Conservation (phyloP, 2,329 filamentous ascomycete species). For the Scleromitrula shiraiana region DNA sequence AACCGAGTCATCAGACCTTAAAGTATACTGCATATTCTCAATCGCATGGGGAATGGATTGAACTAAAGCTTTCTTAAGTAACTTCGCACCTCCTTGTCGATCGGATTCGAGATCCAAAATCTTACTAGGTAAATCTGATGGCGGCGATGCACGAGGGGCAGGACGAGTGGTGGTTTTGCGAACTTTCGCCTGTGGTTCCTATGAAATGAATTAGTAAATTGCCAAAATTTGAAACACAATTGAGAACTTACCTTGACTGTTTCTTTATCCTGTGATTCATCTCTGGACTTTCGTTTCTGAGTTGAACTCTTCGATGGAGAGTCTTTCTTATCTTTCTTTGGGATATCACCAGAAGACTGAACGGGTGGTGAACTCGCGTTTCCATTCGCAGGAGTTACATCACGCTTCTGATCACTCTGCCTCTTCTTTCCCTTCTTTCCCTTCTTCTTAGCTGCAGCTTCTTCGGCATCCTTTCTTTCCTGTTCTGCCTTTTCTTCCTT, state of each 20-base stretch:
- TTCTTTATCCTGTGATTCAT: constrained; percentile 45
- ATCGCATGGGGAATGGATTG: constrained; percentile 58
- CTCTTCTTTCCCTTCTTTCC: constrained; percentile 56
- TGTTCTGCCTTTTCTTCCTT: constrained; percentile 51
- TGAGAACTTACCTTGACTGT: constrained; percentile 38
- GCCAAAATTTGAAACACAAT: constrained; percentile 5
- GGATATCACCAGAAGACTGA: constrained; percentile 1
- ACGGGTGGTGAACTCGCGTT: constrained; percentile 25
- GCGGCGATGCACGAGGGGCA: constrained; percentile 28
- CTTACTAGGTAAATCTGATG: constrained; percentile 40
- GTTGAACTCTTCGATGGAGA: constrained; percentile 21
- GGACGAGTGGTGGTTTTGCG: constrained; percentile 47
- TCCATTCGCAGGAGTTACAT: constrained; percentile 34
- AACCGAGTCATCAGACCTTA: constrained; percentile 55
- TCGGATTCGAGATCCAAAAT: constrained; percentile 50
- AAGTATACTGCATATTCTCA: constrained; percentile 54
- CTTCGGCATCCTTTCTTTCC: constrained; percentile 39
- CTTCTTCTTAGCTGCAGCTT: constrained; percentile 34
- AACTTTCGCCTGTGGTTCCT: constrained; percentile 40
- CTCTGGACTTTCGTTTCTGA: constrained; percentile 36
- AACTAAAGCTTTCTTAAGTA: constrained; percentile 61
- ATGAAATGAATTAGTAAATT: neutral
- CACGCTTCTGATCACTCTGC: constrained; percentile 50
- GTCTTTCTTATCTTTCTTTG: constrained; percentile 28
- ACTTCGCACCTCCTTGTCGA: constrained; percentile 62